Conservation (phyloP, 805 yeast species). For the Blastobotrys muscicola region DNA sequence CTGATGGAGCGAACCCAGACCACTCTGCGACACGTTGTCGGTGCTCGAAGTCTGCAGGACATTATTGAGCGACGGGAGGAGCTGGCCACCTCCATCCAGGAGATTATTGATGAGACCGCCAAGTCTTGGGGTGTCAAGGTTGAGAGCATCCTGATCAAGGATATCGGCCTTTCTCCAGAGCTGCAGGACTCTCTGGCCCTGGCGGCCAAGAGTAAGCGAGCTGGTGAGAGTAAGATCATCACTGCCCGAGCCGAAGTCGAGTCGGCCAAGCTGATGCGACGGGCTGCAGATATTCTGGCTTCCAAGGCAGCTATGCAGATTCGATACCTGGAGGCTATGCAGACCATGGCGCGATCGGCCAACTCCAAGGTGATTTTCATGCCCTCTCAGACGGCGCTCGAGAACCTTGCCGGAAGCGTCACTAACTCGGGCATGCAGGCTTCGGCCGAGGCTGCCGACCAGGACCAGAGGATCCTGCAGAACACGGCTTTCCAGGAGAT, state of each 20-base stretch:
- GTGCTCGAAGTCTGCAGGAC: slow-evolving; percentile 56
- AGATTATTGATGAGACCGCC: slow-evolving; percentile 52
- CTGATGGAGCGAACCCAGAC: slow-evolving; percentile 62
- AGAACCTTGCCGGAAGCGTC: slow-evolving; percentile 17
- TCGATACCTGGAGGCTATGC: slow-evolving; percentile 71
- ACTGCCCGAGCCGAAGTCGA: slow-evolving; percentile 71
- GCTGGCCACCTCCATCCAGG: slow-evolving; percentile 54
- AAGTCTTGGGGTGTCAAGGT: slow-evolving; percentile 61
- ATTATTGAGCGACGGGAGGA: slow-evolving; percentile 67
- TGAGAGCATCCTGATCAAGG: slow-evolving; percentile 61
- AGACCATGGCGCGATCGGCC: slow-evolving; percentile 53
- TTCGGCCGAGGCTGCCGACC: neutral
- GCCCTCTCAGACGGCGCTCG: slow-evolving; percentile 44
- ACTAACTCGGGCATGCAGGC: slow-evolving; percentile 4
- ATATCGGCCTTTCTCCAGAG: slow-evolving; percentile 43
- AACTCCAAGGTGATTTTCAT: slow-evolving; percentile 64
- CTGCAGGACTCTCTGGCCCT: slow-evolving; percentile 55
- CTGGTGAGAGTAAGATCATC: slow-evolving; percentile 68
- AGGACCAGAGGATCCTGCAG: neutral
- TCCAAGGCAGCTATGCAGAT: slow-evolving; percentile 73
- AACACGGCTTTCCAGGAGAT: slow-evolving; percentile 3
- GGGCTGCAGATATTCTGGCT: slow-evolving; percentile 67
- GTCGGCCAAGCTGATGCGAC: slow-evolving; percentile 65
- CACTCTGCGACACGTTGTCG: slow-evolving; percentile 62
- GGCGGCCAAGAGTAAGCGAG: slow-evolving; percentile 69